Percentiles rank a stretch among this genome's conserved stretches.
phyloP scores from a whole-genome alignment of 2,329 filamentous ascomycete genomes.

The Scortechinia acanthostroma region DNA sequence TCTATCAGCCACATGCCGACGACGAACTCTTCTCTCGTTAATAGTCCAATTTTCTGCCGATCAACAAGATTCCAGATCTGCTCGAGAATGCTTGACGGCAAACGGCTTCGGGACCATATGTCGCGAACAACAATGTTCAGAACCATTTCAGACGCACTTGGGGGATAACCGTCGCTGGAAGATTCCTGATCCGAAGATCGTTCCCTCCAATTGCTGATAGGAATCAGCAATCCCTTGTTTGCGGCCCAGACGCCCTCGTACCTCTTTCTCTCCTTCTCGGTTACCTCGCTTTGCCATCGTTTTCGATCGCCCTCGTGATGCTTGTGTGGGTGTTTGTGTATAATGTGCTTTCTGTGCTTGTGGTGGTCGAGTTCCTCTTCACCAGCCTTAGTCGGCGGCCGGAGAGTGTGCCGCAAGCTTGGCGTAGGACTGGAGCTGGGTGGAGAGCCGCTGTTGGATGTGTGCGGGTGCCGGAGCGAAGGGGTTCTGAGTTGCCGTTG shows the following conservation, averaged over 20 bases:
- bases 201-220: slow-evolving; percentile 3
- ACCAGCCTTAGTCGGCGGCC: slow-evolving; percentile 17
- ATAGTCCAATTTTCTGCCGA: slow-evolving; percentile 14
- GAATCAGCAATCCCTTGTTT: slow-evolving; percentile 28
- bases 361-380: slow-evolving; percentile 7
- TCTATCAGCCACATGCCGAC: slow-evolving; percentile 40
- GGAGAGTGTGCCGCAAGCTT: slow-evolving; percentile 29
- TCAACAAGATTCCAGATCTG: slow-evolving; percentile 34
- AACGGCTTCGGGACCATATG: slow-evolving; percentile 35
- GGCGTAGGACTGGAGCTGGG: slow-evolving; percentile 20
- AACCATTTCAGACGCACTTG: slow-evolving; percentile 22
- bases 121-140: slow-evolving; percentile 34
- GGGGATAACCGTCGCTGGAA: not conserved
- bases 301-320: slow-evolving; percentile 36
- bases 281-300: slow-evolving; percentile 30
- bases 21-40: slow-evolving; percentile 34
- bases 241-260: slow-evolving; percentile 41
- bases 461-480: not conserved
- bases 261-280: slow-evolving; percentile 31
- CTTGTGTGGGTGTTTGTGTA: slow-evolving; percentile 33
- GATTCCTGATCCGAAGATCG: too few relatives aligned
- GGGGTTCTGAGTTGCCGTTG: slow-evolving; percentile 10
- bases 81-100: slow-evolving; percentile 24
- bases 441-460: not conserved
- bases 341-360: slow-evolving; percentile 18